Evolutionary conservation across 2,329 filamentous ascomycete genomes (phyloP).

Genomic region (Anthostomella pinea): DNA sequence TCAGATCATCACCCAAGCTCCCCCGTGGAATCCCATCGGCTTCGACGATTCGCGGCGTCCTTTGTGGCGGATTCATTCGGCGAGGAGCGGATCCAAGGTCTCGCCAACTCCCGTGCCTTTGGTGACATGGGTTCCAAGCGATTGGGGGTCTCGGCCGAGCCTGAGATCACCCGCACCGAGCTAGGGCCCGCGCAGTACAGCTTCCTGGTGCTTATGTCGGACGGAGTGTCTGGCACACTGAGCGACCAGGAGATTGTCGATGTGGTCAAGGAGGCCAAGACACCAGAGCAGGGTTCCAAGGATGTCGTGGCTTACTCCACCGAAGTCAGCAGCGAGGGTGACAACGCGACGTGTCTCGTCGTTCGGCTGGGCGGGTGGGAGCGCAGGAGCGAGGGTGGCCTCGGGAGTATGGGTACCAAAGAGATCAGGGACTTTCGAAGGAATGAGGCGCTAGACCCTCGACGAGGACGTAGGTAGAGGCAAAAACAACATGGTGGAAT

Average conservation of each 20-base stretch:
- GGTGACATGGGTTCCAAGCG: slow-evolving; percentile 91
- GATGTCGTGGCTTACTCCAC: slow-evolving; percentile 84
- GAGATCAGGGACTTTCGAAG: slow-evolving; percentile 83
- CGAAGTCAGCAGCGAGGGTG: slow-evolving; percentile 68
- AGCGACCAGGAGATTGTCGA: slow-evolving; percentile 95
- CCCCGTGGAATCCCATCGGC: slow-evolving; percentile 75
- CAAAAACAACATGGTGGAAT: background rate
- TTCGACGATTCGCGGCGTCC: slow-evolving; percentile 78
- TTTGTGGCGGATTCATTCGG: slow-evolving; percentile 96
- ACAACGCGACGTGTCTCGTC: slow-evolving; percentile 68
- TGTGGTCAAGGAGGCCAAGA: slow-evolving; percentile 88
- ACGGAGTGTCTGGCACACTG: slow-evolving; percentile 83
- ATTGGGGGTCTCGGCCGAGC: slow-evolving; percentile 90
- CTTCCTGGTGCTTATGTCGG: slow-evolving; percentile 84
- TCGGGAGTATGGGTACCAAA: slow-evolving; percentile 87
- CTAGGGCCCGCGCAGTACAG: slow-evolving; percentile 80
- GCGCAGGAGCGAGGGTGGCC: slow-evolving; percentile 74
- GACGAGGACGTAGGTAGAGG: slow-evolving; percentile 51
- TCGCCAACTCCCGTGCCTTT: slow-evolving; percentile 92
- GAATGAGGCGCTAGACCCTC: slow-evolving; percentile 77
- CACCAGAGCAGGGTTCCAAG: slow-evolving; percentile 79
- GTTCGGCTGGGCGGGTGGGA: slow-evolving; percentile 69
- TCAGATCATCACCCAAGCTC: slow-evolving; percentile 91
- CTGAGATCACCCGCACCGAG: slow-evolving; percentile 78
- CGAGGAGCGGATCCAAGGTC: slow-evolving; percentile 88